Evolutionary conservation across 1,284 basidiomycete genomes (phyloP), one percentile per base, ranked within the genome.

Genomic region (Xanthoconium separans): DNA sequence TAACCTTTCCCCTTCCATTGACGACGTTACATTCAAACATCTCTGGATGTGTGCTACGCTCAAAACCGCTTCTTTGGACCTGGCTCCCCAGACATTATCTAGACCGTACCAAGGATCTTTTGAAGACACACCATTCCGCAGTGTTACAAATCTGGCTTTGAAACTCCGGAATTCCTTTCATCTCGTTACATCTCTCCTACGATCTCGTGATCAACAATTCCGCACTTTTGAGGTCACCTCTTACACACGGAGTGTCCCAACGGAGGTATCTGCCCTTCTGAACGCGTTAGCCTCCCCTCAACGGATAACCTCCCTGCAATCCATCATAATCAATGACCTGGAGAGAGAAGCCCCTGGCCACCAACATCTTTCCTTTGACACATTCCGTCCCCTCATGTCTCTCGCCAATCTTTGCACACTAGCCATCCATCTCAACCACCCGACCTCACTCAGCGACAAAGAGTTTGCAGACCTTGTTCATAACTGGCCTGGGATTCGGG

Each of bases 351-450:
- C 24, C 24, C 24, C 24, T 24, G 24, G 24, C 24, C 3, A 6
- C 13, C 31, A 22, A 24, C 50, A 7, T 8, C 40, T 58, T 13
- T 40, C 44, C 2, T 40, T 31, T 12, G 34, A 43, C 9, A 54
- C 20, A 1, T 29, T 58, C 13, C n/a, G n/a, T n/a, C 51, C 44
- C n/a, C 37, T 55, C 18, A 9, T 9, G 2, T 44, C 47, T n/a
- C 44, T 55, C 24, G 44, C 22, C 4, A 27, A 55, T 30, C 56
- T 58, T n/a, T 47, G 29, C n/a, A 18, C 18, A 16, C 51, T 56
- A 16, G 39, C 39, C 3, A 39, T 51, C 31, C 6, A 39, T 22
- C 13, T 59, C 6, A 24, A 27, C 10, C 29, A 39, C 13, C 20
- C 22, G 3, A 24, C 16, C 8, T 53, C 34, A 12, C 34, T 44